Evolutionary conservation across 2,329 filamentous ascomycete species (phyloP).

Genomic region (Blastomyces gilchristii): DNA sequence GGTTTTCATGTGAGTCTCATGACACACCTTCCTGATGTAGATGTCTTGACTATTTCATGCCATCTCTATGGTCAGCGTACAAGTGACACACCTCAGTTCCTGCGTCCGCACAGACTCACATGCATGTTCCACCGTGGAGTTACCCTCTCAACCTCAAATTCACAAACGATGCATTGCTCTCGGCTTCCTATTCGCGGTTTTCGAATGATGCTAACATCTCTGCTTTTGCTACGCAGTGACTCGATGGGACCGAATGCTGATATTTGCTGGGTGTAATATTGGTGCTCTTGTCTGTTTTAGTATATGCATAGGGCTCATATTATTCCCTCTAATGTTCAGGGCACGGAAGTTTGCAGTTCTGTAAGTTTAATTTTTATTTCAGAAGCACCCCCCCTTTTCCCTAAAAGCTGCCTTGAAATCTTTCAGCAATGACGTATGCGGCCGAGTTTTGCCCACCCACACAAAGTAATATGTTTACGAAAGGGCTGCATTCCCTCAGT

Average conservation of each 20-base stretch:
- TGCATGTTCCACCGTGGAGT: conserved; percentile 13
- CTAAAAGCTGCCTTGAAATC: conserved; percentile 17
- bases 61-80: conserved; percentile 17
- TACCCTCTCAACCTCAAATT: background rate
- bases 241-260: conserved; percentile 87
- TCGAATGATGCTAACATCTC: conserved; percentile 14
- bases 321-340: conserved; percentile 72
- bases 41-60: background rate
- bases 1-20: conserved; percentile 76
- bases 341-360: conserved; percentile 93
- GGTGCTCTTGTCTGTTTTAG: conserved; percentile 86
- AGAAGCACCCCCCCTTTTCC: conserved; percentile 10
- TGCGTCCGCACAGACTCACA: conserved; percentile 27
- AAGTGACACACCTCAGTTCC: conserved; percentile 32
- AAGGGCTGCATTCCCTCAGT: background rate
- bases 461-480: background rate
- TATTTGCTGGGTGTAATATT: conserved; percentile 85
- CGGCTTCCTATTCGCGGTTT: conserved; percentile 7
- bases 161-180: background rate
- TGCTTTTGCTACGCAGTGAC: conserved; percentile 55
- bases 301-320: conserved; percentile 67
- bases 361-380: conserved; percentile 52
- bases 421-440: conserved; percentile 2
- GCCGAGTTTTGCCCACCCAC: background rate
- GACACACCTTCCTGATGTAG: conserved; percentile 5